Conservation (phyloP, 176 grass and related monocot species). For the sorghum (Sorghum bicolor) region DNA sequence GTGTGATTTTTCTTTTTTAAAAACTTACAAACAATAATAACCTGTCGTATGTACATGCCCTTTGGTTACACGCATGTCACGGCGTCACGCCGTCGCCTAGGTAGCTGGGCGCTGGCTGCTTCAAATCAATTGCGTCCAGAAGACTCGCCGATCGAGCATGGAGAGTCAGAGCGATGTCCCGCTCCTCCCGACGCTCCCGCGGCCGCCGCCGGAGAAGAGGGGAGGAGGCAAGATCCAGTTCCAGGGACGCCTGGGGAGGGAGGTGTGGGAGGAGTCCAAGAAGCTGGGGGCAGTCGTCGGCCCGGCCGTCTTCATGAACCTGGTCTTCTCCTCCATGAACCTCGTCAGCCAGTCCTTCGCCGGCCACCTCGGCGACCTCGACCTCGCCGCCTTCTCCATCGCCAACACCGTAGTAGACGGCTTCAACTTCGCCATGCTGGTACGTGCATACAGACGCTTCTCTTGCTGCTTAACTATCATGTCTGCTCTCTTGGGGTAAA, state of each 20-base stretch:
- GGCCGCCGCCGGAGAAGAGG: not conserved
- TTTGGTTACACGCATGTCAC: too few relatives aligned
- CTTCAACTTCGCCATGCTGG: conserved; percentile 49
- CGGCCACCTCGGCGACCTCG: conserved; percentile 55
- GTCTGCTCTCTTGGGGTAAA: not conserved
- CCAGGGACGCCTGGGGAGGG: not conserved
- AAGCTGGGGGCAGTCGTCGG: conserved; percentile 34
- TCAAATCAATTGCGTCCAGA: not conserved
- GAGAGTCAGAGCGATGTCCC: not conserved
- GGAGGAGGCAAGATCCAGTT: not conserved
- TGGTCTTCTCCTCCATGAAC: conserved; percentile 24
- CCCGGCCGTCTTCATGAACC: conserved; percentile 24
- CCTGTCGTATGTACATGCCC: too few relatives aligned
- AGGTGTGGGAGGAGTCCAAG: conserved; percentile 27
- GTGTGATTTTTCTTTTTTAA: too few relatives aligned
- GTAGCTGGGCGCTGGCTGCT: too few relatives aligned
- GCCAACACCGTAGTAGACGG: conserved; percentile 39
- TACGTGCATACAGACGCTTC: not conserved
- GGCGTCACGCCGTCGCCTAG: too few relatives aligned
- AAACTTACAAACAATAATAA: too few relatives aligned
- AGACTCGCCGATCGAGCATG: not conserved
- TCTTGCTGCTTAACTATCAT: not conserved
- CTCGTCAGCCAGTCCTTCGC: conserved; percentile 53
- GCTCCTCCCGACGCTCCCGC: not conserved
- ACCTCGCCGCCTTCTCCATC: conserved; percentile 50